phyloP scores from a whole-genome alignment of 23 red algal genomes.

The Gracilaria domingensis region DNA sequence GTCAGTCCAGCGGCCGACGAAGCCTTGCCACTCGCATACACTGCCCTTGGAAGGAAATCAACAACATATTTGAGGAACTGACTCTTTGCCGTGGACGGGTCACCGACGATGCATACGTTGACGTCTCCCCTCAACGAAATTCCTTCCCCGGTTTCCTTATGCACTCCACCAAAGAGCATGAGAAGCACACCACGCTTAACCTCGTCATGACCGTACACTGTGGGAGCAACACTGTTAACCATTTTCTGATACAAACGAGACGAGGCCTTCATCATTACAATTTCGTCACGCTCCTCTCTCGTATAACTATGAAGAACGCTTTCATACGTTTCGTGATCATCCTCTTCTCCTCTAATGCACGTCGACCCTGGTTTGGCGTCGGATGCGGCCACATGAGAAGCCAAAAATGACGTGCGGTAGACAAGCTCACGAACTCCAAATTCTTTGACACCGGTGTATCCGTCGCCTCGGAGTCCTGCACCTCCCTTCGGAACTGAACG shows the following conservation, averaged over 20 bases:
- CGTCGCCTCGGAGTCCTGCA: conserved; percentile 67
- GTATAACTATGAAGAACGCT: conserved; percentile 87
- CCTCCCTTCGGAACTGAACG: conserved; percentile 67
- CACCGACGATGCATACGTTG: conserved; percentile 98
- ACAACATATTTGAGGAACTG: conserved; percentile 99
- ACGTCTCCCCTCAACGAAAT: conserved; percentile 96
- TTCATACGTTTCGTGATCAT: conserved; percentile 79
- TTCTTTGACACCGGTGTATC: conserved; percentile 86
- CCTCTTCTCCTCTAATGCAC: conserved; percentile 58
- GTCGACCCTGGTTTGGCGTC: conserved; percentile 50
- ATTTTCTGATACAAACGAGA: conserved; percentile 90
- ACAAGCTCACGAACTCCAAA: conserved; percentile 97
- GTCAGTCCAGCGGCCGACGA: conserved; percentile 98
- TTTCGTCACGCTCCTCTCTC: conserved; percentile 90
- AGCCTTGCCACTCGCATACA: conserved; percentile 98
- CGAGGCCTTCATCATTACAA: conserved; percentile 75
- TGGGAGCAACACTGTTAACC: conserved; percentile 84
- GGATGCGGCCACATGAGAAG: conserved; percentile 84
- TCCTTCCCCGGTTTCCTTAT: conserved; percentile 92
- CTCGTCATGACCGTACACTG: conserved; percentile 96
- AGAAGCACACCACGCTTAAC: conserved; percentile 97
- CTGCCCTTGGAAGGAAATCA: conserved; percentile 87
- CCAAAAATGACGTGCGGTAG: conserved; percentile 92
- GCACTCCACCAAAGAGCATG: conserved; percentile 99
- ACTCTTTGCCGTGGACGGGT: conserved; percentile 93